Base-by-base conservation (phyloP, 305 asterid species). In the Fraxinus greggii region DNA sequence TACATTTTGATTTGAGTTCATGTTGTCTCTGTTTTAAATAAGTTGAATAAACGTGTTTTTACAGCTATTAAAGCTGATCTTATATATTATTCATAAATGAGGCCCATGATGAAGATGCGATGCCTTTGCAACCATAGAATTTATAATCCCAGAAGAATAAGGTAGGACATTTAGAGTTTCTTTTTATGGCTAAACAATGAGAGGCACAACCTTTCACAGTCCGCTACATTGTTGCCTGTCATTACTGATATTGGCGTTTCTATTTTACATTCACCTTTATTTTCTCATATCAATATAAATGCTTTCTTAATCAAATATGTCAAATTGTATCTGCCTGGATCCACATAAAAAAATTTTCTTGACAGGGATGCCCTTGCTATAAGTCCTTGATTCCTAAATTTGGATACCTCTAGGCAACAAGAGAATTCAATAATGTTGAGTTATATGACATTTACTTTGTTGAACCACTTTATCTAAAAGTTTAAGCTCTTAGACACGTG, bases 321-420 rank as follows among this genome's bases (percentile, higher is more conserved):
- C 40, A 69, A 69, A 69, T 69, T 31, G 10, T 31, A 69, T 28
- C 75, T 69, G 75, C 75, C 38, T 69, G 75, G 40, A 69, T 69
- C 38, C 21, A 69, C 75, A 69, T 26, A 17, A 12, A 31, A 31
- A 69, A 29, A 69, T 24, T 28, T 10, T 26, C 38, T 69, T 17
- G 38, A 29, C 75, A 4, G 40, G 21, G 75, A 28, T 29, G 17
- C 74, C 38, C 38, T 29, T 28, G 75, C 75, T 13, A 10, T 36
- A 28, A 69, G 40, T 13, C 38, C 38, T 69, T 29, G 33, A 63
- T 63, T 63, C 72, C 72, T 9, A n/a, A 24, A 63, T 63, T 63
- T 63, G n/a, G 72, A 61, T 63, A 10, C 24, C 35, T 63, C n/a
- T 26, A 9, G 72, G 70, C 70, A 2, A 61, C 74, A 67, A 67